Conservation (phyloP, 2,329 filamentous ascomycete species). For the Botryotinia globosa region DNA sequence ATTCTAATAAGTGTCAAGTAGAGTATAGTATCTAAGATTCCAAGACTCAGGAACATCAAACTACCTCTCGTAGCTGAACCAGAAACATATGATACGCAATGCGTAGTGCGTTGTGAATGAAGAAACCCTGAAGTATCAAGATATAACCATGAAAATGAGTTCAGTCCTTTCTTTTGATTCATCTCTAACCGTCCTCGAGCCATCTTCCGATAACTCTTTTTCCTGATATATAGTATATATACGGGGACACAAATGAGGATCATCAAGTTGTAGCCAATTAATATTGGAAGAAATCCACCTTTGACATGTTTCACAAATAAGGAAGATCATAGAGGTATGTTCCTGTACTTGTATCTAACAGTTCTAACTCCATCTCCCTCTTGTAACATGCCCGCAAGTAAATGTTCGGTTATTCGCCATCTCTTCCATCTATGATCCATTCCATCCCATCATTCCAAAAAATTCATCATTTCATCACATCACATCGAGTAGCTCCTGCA, state of each 20-base stretch:
- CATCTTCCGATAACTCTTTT: neutral
- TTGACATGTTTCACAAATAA: slow-evolving; percentile 9
- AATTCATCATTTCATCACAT: slow-evolving; percentile 1
- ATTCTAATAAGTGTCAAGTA: neutral
- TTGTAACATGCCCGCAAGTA: neutral
- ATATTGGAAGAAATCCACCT: neutral
- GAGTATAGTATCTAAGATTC: neutral
- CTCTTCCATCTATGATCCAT: neutral
- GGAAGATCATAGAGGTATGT: neutral
- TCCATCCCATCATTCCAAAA: neutral
- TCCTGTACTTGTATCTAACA: slow-evolving; percentile 6
- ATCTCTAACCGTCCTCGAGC: neutral
- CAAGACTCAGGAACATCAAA: neutral
- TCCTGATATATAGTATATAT: neutral
- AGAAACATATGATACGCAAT: neutral
- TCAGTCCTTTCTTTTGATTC: neutral
- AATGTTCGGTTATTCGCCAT: slow-evolving; percentile 1
- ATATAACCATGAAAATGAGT: neutral
- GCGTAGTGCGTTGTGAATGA: neutral
- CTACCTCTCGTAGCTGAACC: neutral
- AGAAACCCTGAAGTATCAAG: neutral
- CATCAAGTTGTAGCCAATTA: slow-evolving; percentile 8
- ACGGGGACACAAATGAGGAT: slow-evolving; percentile 15
- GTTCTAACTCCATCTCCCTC: neutral
- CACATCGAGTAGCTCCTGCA: neutral